A percentile compares a stretch with the other conserved stretches of the same genome.
Evolutionary conservation across 306 rosid genomes (phyloP).

Genomic region (Vigna hirtella): DNA sequence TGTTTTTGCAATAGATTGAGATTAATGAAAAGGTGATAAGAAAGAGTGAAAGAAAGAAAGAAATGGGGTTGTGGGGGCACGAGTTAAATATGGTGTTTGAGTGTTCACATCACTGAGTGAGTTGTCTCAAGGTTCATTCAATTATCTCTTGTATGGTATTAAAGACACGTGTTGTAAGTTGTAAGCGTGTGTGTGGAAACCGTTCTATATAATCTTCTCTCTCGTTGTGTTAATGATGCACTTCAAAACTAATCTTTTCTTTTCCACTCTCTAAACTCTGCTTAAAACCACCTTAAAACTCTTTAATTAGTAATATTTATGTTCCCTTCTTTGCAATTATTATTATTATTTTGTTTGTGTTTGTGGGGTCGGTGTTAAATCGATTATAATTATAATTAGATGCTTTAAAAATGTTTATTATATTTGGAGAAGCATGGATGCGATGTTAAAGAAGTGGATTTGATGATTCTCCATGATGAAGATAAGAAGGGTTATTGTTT

Average conservation of each 20-base stretch:
- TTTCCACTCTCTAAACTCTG: constrained; percentile 40
- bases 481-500: constrained; percentile 27
- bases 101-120: constrained; percentile 53
- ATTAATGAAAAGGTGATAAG: background rate
- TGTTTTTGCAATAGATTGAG: too few species aligned
- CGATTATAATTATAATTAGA: constrained; percentile 3
- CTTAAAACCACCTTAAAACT: constrained; percentile 36
- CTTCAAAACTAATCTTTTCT: constrained; percentile 51
- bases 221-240: constrained; percentile 37
- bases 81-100: constrained; percentile 28
- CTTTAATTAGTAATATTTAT: constrained; percentile 45
- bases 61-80: constrained; percentile 51
- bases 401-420: constrained; percentile 4
- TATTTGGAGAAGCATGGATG: constrained; percentile 8
- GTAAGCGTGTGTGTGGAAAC: constrained; percentile 50
- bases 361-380: constrained; percentile 6
- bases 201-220: background rate
- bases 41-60: constrained; percentile 43
- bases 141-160: background rate
- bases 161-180: constrained; percentile 30
- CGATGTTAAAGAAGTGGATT: constrained; percentile 10
- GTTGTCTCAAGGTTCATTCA: constrained; percentile 56
- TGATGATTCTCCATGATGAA: constrained; percentile 22
- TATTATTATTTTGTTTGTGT: constrained; percentile 20
- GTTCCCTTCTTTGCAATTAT: constrained; percentile 36